Percentiles rank a stretch among this genome's conserved stretches.
These are phyloP conservation scores for Ceratobasidium sp. DNA, from an alignment of 1,284 basidiomycete species.

Conservation along the genomic window DNA sequence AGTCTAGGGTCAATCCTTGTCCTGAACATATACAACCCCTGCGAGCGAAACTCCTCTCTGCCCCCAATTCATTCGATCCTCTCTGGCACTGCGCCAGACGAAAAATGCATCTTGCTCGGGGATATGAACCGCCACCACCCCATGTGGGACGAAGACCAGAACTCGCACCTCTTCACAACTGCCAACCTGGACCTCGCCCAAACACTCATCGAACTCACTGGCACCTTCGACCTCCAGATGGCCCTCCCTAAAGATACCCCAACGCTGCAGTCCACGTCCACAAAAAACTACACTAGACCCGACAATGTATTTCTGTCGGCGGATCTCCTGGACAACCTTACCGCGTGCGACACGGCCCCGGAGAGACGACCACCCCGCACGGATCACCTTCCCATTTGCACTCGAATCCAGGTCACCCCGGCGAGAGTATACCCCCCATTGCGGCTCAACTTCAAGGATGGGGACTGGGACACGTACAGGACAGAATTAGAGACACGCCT, in stretches of 20 bases:
- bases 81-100: too few species aligned
- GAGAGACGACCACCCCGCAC: slow-evolving; percentile 40
- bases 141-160: too few species aligned
- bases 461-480: neutral
- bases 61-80: too few species aligned
- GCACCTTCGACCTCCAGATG: slow-evolving; percentile 44
- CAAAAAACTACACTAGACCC: slow-evolving; percentile 47
- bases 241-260: slow-evolving; percentile 47
- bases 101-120: too few species aligned
- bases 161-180: too few species aligned
- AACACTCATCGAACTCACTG: slow-evolving; percentile 43
- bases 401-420: too few species aligned
- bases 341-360: slow-evolving; percentile 41
- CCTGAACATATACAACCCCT: slow-evolving; percentile 20
- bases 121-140: too few species aligned
- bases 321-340: slow-evolving; percentile 40
- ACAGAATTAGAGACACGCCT: neutral
- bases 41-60: neutral
- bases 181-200: too few species aligned
- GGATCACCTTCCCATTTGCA: too few species aligned
- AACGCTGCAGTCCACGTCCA: slow-evolving; percentile 45
- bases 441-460: too few species aligned
- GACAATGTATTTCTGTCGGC: slow-evolving; percentile 50
- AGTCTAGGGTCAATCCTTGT: too few species aligned
- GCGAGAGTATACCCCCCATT: too few species aligned